A percentile compares a stretch with the other conserved stretches of the same genome.
phyloP scores from a whole-genome alignment of 2,329 filamentous ascomycete species.

The Orbilia ellipsospora region DNA sequence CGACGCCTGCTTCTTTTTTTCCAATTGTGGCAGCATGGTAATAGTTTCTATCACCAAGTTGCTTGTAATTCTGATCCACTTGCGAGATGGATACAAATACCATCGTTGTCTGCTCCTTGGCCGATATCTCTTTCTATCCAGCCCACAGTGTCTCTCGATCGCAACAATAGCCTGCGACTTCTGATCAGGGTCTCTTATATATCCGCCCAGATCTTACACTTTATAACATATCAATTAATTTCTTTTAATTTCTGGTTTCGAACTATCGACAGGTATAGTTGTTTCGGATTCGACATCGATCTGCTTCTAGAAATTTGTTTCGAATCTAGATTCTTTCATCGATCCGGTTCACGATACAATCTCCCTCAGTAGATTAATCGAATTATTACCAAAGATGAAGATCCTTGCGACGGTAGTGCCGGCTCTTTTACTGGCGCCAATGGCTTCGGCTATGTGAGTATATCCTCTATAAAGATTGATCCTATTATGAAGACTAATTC shows the following conservation, averaged over 20 bases:
- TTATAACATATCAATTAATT: constrained; percentile 33
- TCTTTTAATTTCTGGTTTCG: constrained; percentile 35
- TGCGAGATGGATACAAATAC: constrained; percentile 51
- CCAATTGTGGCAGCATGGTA: not conserved
- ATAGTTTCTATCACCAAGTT: constrained; percentile 4
- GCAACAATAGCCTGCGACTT: constrained; percentile 17
- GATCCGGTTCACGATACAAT: not conserved
- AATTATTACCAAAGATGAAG: constrained; percentile 19
- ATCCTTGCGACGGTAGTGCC: constrained; percentile 31
- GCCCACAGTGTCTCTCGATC: constrained; percentile 43
- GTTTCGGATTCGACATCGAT: constrained; percentile 7
- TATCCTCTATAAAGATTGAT: constrained; percentile 1
- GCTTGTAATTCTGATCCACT: constrained; percentile 12
- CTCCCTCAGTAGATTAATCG: not conserved
- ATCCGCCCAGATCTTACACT: constrained; percentile 22
- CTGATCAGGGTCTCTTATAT: not conserved
- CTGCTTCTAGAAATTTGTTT: too few relatives aligned
- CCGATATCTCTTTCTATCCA: constrained; percentile 14
- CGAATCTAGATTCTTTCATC: not conserved
- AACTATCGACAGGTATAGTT: constrained; percentile 10
- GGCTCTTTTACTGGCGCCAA: constrained; percentile 44
- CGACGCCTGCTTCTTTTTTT: constrained; percentile 2
- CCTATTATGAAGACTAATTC: not conserved
- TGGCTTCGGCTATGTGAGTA: constrained; percentile 37
- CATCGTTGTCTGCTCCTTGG: constrained; percentile 13